Evolutionary conservation across 768 basidiomycete species (phyloP).

Genomic region (Cystobasidium ongulense): DNA sequence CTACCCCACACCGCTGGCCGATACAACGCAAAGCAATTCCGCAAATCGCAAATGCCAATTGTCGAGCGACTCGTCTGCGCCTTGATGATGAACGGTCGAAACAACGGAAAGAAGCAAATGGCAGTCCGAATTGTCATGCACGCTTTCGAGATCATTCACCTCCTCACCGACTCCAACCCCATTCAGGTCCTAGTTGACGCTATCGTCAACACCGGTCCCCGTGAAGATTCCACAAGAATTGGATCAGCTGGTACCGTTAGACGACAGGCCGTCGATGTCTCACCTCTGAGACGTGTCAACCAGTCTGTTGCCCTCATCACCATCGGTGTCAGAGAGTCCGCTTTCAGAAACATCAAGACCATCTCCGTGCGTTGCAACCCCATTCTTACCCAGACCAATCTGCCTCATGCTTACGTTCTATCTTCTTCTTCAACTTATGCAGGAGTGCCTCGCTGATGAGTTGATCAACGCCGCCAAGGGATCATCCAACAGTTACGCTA

Average conservation of each 20-base stretch:
- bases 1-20: slow-evolving; percentile 97
- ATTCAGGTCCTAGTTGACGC: slow-evolving; percentile 96
- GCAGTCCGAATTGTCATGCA: slow-evolving; percentile 98
- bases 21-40: slow-evolving; percentile 99
- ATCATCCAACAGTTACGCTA: slow-evolving; percentile 99
- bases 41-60: slow-evolving; percentile 99
- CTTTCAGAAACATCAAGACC: slow-evolving; percentile 99
- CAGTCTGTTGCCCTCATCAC: slow-evolving; percentile 92
- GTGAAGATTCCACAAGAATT: slow-evolving; percentile 99
- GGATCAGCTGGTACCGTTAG: slow-evolving; percentile 99
- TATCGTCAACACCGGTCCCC: slow-evolving; percentile 98
- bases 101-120: slow-evolving; percentile 99
- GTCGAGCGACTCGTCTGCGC: slow-evolving; percentile 98
- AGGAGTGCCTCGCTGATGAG: slow-evolving; percentile 70
- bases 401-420: not conserved
- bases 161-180: slow-evolving; percentile 99
- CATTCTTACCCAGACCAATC: not conserved
- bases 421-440: not conserved
- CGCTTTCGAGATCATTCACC: slow-evolving; percentile 99
- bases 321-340: slow-evolving; percentile 96
- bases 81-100: slow-evolving; percentile 99
- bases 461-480: slow-evolving; percentile 99
- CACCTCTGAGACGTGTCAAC: slow-evolving; percentile 94
- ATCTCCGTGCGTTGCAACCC: slow-evolving; percentile 53
- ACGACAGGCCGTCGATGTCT: slow-evolving; percentile 99